Conservation (phyloP, 2,329 filamentous ascomycete species). For the Berkeleyomyces basicola region DNA sequence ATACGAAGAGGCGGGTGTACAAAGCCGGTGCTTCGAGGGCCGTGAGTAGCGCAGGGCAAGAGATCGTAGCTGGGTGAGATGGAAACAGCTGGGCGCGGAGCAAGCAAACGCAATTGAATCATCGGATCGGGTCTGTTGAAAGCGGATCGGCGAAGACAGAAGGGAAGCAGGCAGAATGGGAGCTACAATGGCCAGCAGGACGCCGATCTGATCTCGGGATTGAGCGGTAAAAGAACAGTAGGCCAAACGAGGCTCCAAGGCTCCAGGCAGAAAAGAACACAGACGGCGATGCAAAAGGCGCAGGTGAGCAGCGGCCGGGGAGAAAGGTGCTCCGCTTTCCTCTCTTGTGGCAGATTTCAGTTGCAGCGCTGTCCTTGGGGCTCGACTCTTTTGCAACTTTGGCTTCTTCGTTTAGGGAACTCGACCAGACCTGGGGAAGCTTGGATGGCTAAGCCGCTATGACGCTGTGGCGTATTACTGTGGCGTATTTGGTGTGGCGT, state of each 20-base stretch:
- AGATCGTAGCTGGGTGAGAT: neutral
- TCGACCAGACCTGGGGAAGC: neutral
- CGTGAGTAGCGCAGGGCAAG: neutral
- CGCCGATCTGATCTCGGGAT: neutral
- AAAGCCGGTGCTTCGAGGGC: neutral
- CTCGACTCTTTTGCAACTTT: constrained; percentile 5
- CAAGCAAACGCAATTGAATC: constrained; percentile 8
- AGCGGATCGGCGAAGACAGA: neutral
- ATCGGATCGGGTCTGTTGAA: constrained; percentile 6
- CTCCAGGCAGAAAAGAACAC: neutral
- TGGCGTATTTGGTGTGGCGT: neutral
- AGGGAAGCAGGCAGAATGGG: neutral
- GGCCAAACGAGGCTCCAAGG: neutral
- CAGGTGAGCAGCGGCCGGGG: neutral
- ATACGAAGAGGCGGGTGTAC: neutral
- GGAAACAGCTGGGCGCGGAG: constrained; percentile 5
- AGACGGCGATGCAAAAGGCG: neutral
- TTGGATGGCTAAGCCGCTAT: neutral
- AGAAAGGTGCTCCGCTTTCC: neutral
- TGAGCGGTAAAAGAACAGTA: neutral
- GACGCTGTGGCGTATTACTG: constrained; percentile 4
- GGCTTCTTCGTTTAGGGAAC: constrained; percentile 3
- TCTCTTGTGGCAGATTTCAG: neutral
- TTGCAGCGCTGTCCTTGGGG: neutral
- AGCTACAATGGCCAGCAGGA: neutral